Evolutionary conservation across 768 basidiomycete species (phyloP), one percentile per base, ranked within the genome.

Genomic region (Serendipita sp.): DNA sequence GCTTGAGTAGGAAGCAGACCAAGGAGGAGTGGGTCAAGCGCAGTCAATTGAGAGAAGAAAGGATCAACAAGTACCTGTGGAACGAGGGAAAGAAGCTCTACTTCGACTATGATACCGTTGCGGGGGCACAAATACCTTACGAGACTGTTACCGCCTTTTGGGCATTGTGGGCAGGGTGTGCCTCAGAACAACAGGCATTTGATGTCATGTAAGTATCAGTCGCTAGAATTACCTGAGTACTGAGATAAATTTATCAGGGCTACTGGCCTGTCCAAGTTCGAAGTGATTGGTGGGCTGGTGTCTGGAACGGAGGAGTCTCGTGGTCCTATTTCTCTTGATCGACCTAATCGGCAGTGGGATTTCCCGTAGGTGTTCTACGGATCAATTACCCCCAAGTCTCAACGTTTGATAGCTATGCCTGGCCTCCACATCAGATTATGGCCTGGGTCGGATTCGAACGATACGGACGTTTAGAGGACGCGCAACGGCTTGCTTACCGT

Each of bases 371-470:
- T 71, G 74, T 74, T 73, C 84, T 71, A 11, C 73, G 40, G 64
- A 62, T 67, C 62, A 58, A 62, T 15, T 67, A 62, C 65, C 46
- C 10, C 16, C n/a, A 53, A 62, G 31, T 33, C 48, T 62, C 43
- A 18, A 63, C 36, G 3, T 40, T 58, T 31, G 52, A 34, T 67
- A 86, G 85, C 69, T 87, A 87, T 69, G 87, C 86, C 67, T 88
- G 86, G 90, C 90, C 90, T n/a, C 90, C 93, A 58, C 93, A 97
- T 73, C 95, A 98, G 74, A 96, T 98, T 71, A 97, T 98, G 89
- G 78, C 87, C 1, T 99, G 95, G 95, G 92, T 97, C 62, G 95
- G 93, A 45, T 79, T 98, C 27, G 92, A 96, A 69, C 85, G 95
- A 63, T 99, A 99, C 71, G 95, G 95, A 1, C 96, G 92, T 73